These are phyloP conservation scores for Dendrobium nobile DNA, from an alignment of 106 monocot genomes.

Conservation along the genomic window DNA sequence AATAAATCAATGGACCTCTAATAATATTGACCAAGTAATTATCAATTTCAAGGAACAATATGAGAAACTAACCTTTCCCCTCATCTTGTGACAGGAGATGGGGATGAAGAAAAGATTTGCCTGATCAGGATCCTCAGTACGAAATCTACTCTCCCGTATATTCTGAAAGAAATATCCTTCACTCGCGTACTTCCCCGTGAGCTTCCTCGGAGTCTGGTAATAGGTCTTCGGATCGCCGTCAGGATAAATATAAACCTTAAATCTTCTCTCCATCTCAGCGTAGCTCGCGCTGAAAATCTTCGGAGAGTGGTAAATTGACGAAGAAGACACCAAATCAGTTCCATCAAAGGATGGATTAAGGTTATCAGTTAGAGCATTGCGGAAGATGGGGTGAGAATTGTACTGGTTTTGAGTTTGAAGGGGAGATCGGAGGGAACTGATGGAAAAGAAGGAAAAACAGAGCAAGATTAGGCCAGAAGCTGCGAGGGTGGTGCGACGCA, in stretches of 20 bases:
- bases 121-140: slow-evolving; percentile 69
- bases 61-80: slow-evolving; percentile 59
- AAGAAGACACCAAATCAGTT: background rate
- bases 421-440: slow-evolving; percentile 51
- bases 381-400: slow-evolving; percentile 8
- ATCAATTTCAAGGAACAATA: background rate
- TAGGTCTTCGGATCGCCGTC: slow-evolving; percentile 90
- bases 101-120: slow-evolving; percentile 94
- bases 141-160: slow-evolving; percentile 72
- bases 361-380: background rate
- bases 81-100: slow-evolving; percentile 90
- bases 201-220: slow-evolving; percentile 91
- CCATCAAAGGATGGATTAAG: background rate
- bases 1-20: background rate
- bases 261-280: slow-evolving; percentile 63
- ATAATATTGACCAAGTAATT: background rate
- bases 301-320: slow-evolving; percentile 66
- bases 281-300: slow-evolving; percentile 53
- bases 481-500: slow-evolving; percentile 36
- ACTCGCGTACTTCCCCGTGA: slow-evolving; percentile 95
- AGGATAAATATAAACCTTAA: slow-evolving; percentile 87
- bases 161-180: slow-evolving; percentile 99
- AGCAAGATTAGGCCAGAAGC: slow-evolving; percentile 39
- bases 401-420: slow-evolving; percentile 6
- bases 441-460: slow-evolving; percentile 56